These are phyloP conservation scores for Aspergillus luchuensis DNA, from an alignment of 2,329 filamentous ascomycete genomes.

Conservation along the genomic window DNA sequence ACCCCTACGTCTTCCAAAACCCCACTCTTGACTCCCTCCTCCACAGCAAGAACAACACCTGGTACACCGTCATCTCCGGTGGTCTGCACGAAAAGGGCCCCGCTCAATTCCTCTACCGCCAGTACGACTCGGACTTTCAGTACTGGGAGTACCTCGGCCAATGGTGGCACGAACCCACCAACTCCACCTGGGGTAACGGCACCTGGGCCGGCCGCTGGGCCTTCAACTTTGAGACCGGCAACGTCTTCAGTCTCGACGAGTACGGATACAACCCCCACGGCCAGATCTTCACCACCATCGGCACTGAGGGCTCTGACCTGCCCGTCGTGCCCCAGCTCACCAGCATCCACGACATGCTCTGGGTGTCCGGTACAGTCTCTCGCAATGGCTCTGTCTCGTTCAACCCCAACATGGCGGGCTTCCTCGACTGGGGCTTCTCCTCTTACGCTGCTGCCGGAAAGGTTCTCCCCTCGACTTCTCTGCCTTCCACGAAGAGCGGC, in stretches of 20 bases:
- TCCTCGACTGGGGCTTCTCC: conserved; percentile 23
- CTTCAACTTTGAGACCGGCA: conserved; percentile 25
- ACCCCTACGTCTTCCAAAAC: conserved; percentile 24
- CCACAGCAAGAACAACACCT: conserved; percentile 15
- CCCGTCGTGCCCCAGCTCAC: conserved; percentile 17
- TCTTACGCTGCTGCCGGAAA: conserved; percentile 24
- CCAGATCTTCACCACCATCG: conserved; percentile 20
- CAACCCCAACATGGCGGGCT: conserved; percentile 23
- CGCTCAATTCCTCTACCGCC: conserved; percentile 23
- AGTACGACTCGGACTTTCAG: conserved; percentile 18
- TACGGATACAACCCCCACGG: conserved; percentile 21
- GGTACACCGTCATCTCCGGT: conserved; percentile 24
- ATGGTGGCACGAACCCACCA: conserved; percentile 24
- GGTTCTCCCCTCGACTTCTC: conserved; percentile 18
- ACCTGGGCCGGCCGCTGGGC: conserved; percentile 24
- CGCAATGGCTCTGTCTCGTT: conserved; percentile 14
- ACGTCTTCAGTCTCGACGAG: conserved; percentile 17
- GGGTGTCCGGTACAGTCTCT: conserved; percentile 17
- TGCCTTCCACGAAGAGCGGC: conserved; percentile 18
- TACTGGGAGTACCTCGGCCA: conserved; percentile 25
- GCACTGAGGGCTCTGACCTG: conserved; percentile 17
- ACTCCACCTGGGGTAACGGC: conserved; percentile 23
- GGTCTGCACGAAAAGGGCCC: conserved; percentile 21
- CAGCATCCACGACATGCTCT: conserved; percentile 24
- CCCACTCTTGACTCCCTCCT: conserved; percentile 13